These are phyloP conservation scores for Hawksworthiomyces lignivorus DNA, from an alignment of 2,329 filamentous ascomycete genomes.

Conservation along the genomic window DNA sequence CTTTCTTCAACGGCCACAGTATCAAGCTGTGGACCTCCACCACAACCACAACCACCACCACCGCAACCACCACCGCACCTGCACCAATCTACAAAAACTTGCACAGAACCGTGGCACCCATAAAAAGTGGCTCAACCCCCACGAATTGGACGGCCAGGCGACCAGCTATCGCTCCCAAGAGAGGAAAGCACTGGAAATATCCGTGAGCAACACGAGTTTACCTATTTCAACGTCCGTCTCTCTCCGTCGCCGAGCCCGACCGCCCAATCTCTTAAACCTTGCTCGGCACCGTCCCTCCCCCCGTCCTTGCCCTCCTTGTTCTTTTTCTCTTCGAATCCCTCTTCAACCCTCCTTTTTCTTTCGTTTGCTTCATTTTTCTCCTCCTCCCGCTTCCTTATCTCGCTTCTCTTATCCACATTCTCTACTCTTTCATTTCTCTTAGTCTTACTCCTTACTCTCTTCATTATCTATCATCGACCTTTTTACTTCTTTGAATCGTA, in stretches of 20 bases:
- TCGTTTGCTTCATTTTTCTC: not conserved
- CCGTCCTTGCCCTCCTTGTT: not conserved
- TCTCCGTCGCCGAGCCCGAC: conserved; percentile 7
- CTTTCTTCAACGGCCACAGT: no score
- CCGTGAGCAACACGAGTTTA: conserved; percentile 4
- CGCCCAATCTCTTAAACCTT: no score
- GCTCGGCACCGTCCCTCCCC: conserved; percentile 1
- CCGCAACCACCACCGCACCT: no score
- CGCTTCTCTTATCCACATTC: conserved; percentile 3
- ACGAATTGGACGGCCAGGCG: conserved; percentile 2
- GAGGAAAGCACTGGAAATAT: not conserved
- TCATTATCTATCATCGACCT: not conserved
- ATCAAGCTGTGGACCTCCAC: no score
- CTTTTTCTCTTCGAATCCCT: not conserved
- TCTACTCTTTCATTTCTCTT: conserved; percentile 1
- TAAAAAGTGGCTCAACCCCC: no score
- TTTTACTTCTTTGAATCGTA: no score
- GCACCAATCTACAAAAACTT: no score
- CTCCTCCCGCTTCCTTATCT: not conserved
- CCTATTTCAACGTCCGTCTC: conserved; percentile 2
- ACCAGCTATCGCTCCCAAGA: conserved; percentile 4
- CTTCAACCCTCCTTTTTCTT: not conserved
- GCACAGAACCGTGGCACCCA: no score
- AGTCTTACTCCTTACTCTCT: not conserved
- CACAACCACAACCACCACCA: no score